Evolutionary conservation across 805 yeast genomes (phyloP).

Genomic region (Saturnispora halmiae): DNA sequence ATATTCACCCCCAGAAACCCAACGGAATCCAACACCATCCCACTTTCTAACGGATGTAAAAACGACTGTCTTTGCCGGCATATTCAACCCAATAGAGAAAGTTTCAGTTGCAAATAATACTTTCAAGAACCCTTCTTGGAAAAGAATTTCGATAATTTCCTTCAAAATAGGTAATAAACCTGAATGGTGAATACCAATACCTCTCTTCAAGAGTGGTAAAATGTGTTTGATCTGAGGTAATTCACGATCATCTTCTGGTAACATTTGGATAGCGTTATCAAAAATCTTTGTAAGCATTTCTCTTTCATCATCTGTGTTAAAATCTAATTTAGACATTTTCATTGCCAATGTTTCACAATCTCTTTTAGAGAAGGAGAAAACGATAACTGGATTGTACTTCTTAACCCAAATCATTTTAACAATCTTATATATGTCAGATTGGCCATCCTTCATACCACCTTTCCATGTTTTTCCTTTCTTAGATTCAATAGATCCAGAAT

Average conservation of each 20-base stretch:
- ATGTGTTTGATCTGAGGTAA: slow-evolving; percentile 92
- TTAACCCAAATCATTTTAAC: slow-evolving; percentile 97
- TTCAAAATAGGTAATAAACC: slow-evolving; percentile 87
- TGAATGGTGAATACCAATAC: slow-evolving; percentile 96
- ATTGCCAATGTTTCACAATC: slow-evolving; percentile 93
- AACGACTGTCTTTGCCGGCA: slow-evolving; percentile 99
- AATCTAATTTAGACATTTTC: slow-evolving; percentile 92
- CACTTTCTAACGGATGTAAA: slow-evolving; percentile 96
- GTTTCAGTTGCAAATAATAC: slow-evolving; percentile 97
- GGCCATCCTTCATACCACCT: slow-evolving; percentile 61
- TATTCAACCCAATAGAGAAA: slow-evolving; percentile 93
- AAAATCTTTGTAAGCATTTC: slow-evolving; percentile 84
- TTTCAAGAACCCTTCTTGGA: slow-evolving; percentile 92
- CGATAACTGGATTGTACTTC: slow-evolving; percentile 95
- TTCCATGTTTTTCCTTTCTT: slow-evolving; percentile 70
- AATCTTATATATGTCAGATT: slow-evolving; percentile 88
- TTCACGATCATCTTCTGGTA: slow-evolving; percentile 86
- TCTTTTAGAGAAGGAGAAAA: slow-evolving; percentile 93
- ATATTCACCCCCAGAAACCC: slow-evolving; percentile 99
- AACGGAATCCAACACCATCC: slow-evolving; percentile 96
- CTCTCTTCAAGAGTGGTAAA: slow-evolving; percentile 80
- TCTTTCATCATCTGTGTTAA: slow-evolving; percentile 89
- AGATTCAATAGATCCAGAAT: slow-evolving; percentile 52
- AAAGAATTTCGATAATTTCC: slow-evolving; percentile 90
- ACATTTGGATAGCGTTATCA: slow-evolving; percentile 76